Percentiles rank a stretch among this genome's conserved stretches.
phyloP scores from a whole-genome alignment of 177 flowering plant genomes.

The Vitis hybrid region DNA sequence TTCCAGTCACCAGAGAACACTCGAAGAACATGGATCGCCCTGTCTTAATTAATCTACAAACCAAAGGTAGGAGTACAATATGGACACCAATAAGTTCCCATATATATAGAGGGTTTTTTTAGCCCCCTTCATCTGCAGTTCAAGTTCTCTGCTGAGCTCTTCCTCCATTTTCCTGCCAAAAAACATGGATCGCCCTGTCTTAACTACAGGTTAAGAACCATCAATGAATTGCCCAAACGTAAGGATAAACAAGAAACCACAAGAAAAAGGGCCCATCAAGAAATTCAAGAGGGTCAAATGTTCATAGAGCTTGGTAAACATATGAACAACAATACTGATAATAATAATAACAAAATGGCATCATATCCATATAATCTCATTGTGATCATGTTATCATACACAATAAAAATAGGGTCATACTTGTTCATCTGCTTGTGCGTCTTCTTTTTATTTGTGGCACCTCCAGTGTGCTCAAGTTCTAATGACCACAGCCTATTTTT shows the following conservation, averaged over 20 bases:
- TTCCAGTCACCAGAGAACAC: too few relatives aligned
- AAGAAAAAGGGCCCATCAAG: not conserved
- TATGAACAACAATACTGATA: too few relatives aligned
- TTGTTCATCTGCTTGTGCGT: conserved; percentile 69
- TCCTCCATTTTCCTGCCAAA: conserved; percentile 65
- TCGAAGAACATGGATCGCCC: too few relatives aligned
- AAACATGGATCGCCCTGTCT: not conserved
- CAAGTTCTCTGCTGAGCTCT: conserved; percentile 89
- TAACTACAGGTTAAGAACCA: not conserved
- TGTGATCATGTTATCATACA: too few relatives aligned
- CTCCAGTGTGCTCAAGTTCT: conserved; percentile 89
- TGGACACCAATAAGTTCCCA: conserved; percentile 79
- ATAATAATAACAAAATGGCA: too few relatives aligned
- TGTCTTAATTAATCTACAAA: too few relatives aligned
- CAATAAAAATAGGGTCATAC: conserved; percentile 33
- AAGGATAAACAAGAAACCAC: not conserved
- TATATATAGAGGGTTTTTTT: conserved; percentile 77
- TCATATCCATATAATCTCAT: too few relatives aligned
- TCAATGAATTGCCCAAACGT: not conserved
- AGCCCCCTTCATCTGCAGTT: conserved; percentile 83
- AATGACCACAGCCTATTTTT: conserved; percentile 82
- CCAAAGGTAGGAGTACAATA: conserved; percentile 68
- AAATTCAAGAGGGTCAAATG: too few relatives aligned
- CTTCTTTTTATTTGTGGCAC: conserved; percentile 74
- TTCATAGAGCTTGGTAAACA: too few relatives aligned